These are phyloP conservation scores for Pinus albicaulis DNA, from an alignment of 75 land plant genomes.

Conservation along the genomic window DNA sequence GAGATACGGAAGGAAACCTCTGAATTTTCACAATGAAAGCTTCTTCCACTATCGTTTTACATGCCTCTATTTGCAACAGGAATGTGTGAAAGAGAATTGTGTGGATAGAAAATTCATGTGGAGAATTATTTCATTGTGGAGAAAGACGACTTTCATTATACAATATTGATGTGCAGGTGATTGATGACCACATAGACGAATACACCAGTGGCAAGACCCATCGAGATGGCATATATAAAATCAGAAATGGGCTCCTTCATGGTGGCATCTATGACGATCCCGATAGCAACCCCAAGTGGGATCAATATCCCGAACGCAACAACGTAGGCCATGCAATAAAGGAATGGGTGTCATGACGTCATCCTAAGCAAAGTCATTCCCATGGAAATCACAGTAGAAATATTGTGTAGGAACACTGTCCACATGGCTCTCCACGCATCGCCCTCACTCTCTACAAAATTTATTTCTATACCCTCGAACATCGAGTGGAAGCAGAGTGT, in stretches of 20 bases:
- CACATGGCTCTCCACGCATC: constrained; percentile 82
- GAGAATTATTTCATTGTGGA: no score
- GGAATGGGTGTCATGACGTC: constrained; percentile 58
- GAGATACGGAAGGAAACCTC: no score
- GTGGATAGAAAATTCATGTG: no score
- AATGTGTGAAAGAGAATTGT: no score
- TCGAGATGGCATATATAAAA: constrained; percentile 78
- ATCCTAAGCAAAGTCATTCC: constrained; percentile 81
- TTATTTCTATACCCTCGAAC: not conserved
- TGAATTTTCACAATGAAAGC: no score
- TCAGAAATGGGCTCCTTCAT: constrained; percentile 55
- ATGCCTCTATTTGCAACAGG: no score
- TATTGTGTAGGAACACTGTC: constrained; percentile 78
- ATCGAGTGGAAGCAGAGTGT: not conserved
- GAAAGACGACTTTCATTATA: no score
- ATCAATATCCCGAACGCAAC: constrained; percentile 87
- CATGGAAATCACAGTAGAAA: constrained; percentile 86
- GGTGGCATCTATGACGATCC: constrained; percentile 73
- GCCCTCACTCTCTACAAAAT: constrained; percentile 40
- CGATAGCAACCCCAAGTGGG: constrained; percentile 78
- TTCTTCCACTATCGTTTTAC: no score
- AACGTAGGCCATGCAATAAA: constrained; percentile 46
- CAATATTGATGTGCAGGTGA: not conserved
- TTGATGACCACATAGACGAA: constrained; percentile 55
- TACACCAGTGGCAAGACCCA: constrained; percentile 81